Evolutionary conservation across 1,284 basidiomycete genomes (phyloP), one percentile per base, ranked within the genome.

Genomic region (Cutaneotrichosporon cutaneum): DNA sequence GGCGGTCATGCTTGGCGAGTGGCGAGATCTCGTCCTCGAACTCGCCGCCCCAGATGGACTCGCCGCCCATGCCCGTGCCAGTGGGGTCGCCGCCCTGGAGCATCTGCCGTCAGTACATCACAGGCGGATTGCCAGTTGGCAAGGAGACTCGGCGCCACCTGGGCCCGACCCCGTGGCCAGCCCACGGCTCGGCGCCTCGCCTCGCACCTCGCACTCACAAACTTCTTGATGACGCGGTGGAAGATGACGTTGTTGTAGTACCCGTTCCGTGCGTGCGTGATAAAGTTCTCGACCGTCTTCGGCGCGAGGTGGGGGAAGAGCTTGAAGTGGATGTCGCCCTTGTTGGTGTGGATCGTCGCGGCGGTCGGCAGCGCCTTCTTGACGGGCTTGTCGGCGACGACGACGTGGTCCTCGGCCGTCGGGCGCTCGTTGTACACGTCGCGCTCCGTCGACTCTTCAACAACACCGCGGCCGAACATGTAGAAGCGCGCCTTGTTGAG

Each of bases 341-440:
- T 83, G 4, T 92, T 94, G 11, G 96, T 99, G 79, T 99, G 96
- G 54, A 99, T 92, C 14, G 90, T 91, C 4, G 55, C 58, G 9
- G 50, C 54, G 9, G 63, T 62, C 1, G 92, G 92, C 9, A 86
- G 82, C 26, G 86, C 85, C 0, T 86, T 86, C 32, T 86, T 85
- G 0, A 85, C 87, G 32, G 82, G 79, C 2, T 82, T 79, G 1
- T 84, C 81, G 5, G 53, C 52, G 22, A 30, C 59, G 0, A 89
- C 81, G 1, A 93, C 92, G 54, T 94, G 86, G 75, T 99, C 96
- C 75, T 99, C 96, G 59, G 93, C 86, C 1, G 95, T 98, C 0
- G 96, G 96, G 56, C 90, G 86, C 80, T 99, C 96, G 80, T 99
- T 99, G 86, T 98, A 98, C 61, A 99, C 89, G 71, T 99, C 96